Base-by-base conservation (phyloP, 805 yeast species). In the Lipomyces yamanashiensis region DNA sequence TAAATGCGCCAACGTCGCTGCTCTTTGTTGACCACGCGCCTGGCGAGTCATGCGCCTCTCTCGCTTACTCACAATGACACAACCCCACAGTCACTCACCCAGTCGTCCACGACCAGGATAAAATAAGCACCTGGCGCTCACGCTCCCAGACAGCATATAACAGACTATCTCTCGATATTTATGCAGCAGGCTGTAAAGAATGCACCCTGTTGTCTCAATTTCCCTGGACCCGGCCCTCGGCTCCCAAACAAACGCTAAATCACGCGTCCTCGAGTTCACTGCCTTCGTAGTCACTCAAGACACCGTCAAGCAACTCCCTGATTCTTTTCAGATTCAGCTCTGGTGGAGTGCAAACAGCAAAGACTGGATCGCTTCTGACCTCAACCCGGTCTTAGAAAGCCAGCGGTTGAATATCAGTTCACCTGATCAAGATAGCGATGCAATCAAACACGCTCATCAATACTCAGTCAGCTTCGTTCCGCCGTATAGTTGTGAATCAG, bases 311-410 rank as follows among this genome's bases (percentile, higher is more conserved):
- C 21, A 50, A 13, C 43, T 58, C 7, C 67, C 59, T 7, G 7
- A 50, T 40, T 10, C 21, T 8, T 55, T 66, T 37, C 39, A 52
- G 37, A 19, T 66, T 12, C 60, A 66, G 28, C 51, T 66, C 12
- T 66, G 69, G 69, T 66, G 69, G 69, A 44, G 49, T 19, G 52
- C 59, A 17, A 41, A 63, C 39, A 34, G 23, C 40, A 19, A 7
- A 17, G 39, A 53, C 39, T 65, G 68, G 68, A 57, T 45, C 36
- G 50, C 61, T 9, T 49, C 61, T 19, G 34, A 54, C 4, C 54
- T 61, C n/a, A 19, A 44, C 17, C 58, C 44, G 54, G 7, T 19
- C 15, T 49, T 34, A 17, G 19, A 12, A 6, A 36, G 44, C 34
- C 19, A n/a, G 21, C 9, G 9, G 36, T 12, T 52, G 17, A 40